Base-by-base conservation (phyloP, 108 stramenopile genomes). In the Cyclostephanos tholiformis region DNA sequence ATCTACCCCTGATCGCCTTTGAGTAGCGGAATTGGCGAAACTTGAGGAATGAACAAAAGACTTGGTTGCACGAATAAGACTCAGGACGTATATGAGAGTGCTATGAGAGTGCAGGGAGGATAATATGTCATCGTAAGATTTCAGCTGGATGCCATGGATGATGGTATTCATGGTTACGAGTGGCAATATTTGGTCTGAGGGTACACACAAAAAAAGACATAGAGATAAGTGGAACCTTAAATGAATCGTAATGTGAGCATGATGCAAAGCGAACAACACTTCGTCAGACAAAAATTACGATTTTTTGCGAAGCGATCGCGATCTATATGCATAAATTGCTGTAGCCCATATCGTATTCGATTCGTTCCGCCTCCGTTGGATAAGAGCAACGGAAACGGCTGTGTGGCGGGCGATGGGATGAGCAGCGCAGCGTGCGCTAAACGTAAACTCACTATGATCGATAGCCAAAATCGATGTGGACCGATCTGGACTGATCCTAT, bases 251-350 rank as follows among this genome's bases (percentile, higher is more conserved):
- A 55, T 55, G 53, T 55, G 26, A 55, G 53, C 53, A 55, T 27
- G 53, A 16, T 55, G 53, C 26, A 55, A 26, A 55, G 53, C 26
- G 53, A 55, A 13, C 53, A 55, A 13, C 53, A 55, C 53, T 55
- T 55, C 53, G 11, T 55, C 17, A 26, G 14, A 55, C 53, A 4
- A 20, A 13, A 55, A 19, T 14, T 20, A 8, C 6, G 14, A 12
- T 27, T 27, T 26, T 55, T 26, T 16, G 14, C 14, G 44, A 55
- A 55, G 53, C 10, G 4, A 23, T 2, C 53, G 53, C 23, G 53
- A 55, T 55, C 53, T 25, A 26, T 55, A 55, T 26, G 53, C 26
- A 27, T 13, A 26, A 25, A 25, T 27, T 55, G 23, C 9, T 55
- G 23, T 55, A 26, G 53, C 53, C 53, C 23, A 4, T 32, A n/a